Evolutionary conservation across 805 yeast species (phyloP), one percentile per base, ranked within the genome.

Genomic region (Maudiozyma turicensis): DNA sequence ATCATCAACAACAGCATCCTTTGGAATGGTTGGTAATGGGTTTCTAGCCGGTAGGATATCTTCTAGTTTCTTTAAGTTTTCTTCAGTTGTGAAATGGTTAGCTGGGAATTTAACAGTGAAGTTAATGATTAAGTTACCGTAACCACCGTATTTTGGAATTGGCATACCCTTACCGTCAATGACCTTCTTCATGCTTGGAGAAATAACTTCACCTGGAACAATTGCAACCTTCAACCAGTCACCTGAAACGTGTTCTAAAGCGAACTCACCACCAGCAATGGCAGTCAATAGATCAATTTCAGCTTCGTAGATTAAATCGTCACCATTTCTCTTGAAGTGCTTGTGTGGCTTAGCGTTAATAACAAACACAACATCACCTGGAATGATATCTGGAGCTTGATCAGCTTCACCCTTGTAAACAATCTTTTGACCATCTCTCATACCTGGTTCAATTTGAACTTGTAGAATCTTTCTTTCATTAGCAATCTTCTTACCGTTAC

Each of bases 91-190:
- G 65, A 86, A 88, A 63, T 82, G 76, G 48, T 75, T 69, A 47
- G 66, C 65, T 56, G 99, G 99, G 87, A 93, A 93, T 65, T 85
- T 88, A 61, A 93, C 78, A 56, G 80, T 81, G 72, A 93, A 93
- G 65, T 86, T 83, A 58, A 93, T 72, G 61, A 86, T 80, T 72
- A 93, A 76, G 72, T 88, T 81, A 70, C 99, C 99, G 61, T 68
- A 75, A 54, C 89, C 87, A 67, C 95, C 95, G 66, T 78, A 83
- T 71, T 93, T 82, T 71, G 76, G 83, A 56, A 91, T 73, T 57
- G 99, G 99, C 99, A 93, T 93, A 81, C 99, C 99, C 71, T 91
- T 90, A 61, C 82, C 87, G 58, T 84, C 88, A 54, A 93, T 72
- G 48, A 88, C 88, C 72, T 88, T 90, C 60, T 82, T 73, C 40